These are phyloP conservation scores for Phytopythium delawarense DNA, from an alignment of 352 stramenopile species.

Conservation along the genomic window DNA sequence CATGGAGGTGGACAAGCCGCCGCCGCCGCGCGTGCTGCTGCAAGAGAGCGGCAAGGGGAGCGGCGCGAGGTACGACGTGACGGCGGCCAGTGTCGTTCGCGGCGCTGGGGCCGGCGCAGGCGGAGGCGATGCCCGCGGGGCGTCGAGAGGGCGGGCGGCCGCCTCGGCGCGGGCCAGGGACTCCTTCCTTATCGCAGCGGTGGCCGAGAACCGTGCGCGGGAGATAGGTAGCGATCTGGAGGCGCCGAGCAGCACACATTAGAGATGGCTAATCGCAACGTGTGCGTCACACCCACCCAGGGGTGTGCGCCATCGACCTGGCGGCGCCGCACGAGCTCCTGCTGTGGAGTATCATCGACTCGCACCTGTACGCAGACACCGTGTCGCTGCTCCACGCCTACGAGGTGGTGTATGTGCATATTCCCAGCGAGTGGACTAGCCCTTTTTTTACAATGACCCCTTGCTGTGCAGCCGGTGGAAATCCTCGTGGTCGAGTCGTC, in stretches of 20 bases:
- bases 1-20: slow-evolving; percentile 13
- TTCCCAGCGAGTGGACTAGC: background rate
- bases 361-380: slow-evolving; percentile 66
- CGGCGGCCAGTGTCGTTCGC: slow-evolving; percentile 12
- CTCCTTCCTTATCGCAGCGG: slow-evolving; percentile 56
- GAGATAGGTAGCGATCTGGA: slow-evolving; percentile 45
- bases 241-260: background rate
- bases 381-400: slow-evolving; percentile 69
- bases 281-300: slow-evolving; percentile 6
- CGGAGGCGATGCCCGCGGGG: slow-evolving; percentile 12
- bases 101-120: slow-evolving; percentile 8
- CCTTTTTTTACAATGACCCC: background rate
- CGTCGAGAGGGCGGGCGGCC: slow-evolving; percentile 17
- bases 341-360: slow-evolving; percentile 79
- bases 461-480: slow-evolving; percentile 45
- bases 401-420: slow-evolving; percentile 25
- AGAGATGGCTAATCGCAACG: background rate
- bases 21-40: slow-evolving; percentile 22
- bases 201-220: slow-evolving; percentile 52
- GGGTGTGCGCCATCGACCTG: slow-evolving; percentile 74
- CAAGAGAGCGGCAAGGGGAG: slow-evolving; percentile 16
- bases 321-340: slow-evolving; percentile 64
- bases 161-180: slow-evolving; percentile 9
- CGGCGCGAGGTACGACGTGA: slow-evolving; percentile 29
- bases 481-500: slow-evolving; percentile 65